These are phyloP conservation scores for Hibiscus mutabilis DNA, from an alignment of 345 rosid genomes.

Conservation along the genomic window DNA sequence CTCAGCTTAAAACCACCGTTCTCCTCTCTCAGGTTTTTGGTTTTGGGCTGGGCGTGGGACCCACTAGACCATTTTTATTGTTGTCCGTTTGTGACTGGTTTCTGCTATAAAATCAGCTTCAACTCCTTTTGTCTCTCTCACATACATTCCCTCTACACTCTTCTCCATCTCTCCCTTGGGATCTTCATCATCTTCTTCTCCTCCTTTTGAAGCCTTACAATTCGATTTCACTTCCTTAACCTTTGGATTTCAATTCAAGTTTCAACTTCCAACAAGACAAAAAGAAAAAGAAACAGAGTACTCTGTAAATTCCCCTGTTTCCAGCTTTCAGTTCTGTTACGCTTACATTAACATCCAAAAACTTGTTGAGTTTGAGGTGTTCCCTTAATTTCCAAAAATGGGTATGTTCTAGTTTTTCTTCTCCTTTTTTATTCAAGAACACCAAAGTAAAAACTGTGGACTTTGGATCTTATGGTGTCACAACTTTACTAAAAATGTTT, in stretches of 20 bases:
- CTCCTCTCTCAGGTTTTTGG: too few species aligned
- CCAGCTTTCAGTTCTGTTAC: background rate
- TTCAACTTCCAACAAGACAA: background rate
- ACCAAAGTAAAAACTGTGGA: background rate
- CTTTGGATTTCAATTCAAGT: background rate
- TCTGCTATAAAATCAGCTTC: conserved; percentile 23
- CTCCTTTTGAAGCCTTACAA: background rate
- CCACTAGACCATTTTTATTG: too few species aligned
- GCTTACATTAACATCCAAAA: conserved; percentile 8
- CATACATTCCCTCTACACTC: conserved; percentile 3
- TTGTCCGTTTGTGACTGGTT: conserved; percentile 21
- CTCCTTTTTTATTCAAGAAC: too few species aligned
- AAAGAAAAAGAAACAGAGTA: conserved; percentile 12
- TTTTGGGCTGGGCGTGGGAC: too few species aligned
- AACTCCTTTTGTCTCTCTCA: conserved; percentile 16
- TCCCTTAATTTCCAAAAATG: conserved; percentile 15
- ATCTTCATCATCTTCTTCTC: background rate
- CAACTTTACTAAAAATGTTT: background rate
- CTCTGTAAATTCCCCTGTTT: conserved; percentile 10
- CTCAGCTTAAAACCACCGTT: background rate
- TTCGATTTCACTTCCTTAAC: background rate
- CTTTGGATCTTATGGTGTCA: background rate
- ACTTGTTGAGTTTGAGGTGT: background rate
- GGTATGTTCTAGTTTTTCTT: conserved; percentile 15
- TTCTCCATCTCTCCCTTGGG: background rate